Evolutionary conservation across 495 filamentous ascomycete genomes (phyloP), one percentile per base, ranked within the genome.

Genomic region (Neurospora sublineolata): DNA sequence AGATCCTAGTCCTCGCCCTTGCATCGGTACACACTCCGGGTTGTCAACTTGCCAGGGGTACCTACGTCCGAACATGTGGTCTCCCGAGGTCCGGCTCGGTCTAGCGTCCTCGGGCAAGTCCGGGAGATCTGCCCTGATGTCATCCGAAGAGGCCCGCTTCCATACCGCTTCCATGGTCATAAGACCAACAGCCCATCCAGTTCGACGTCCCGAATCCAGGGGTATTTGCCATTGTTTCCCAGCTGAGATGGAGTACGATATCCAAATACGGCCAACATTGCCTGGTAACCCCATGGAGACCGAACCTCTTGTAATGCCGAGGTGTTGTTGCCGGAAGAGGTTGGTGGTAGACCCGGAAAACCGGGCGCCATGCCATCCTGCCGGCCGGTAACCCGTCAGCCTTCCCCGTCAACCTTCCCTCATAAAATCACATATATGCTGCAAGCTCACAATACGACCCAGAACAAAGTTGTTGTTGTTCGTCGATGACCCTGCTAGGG

Each of bases 21-120:
- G 27, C 52, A 33, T 30, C 52, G 14, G 27, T 64, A 64, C 7
- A 64, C 14, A 64, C 52, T 64, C 52, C 27, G 30, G 14, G 52
- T 33, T 64, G 27, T 64, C 52, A 64, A 64, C 52, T 30, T 33
- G 52, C 3, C 52, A 33, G 52, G 27, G 52, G 52, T 64, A 64
- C 52, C 52, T 64, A n/a, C 60, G 60, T 64, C 73, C 68, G 70
- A 71, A 67, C 71, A 72, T 75, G 73, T 73, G 73, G 41, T 67
- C 71, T 70, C 76, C 52, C 76, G 77, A 79, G 77, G 76, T 73
- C 72, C 76, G 73, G 72, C 72, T 77, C 74, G 77, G 74, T 64
- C 40, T 67, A 27, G 67, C 39, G 52, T 52, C 36, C 44, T 75
- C 75, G 77, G 77, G 73, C 72, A 72, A 71, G 75, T 72, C 68